These are phyloP conservation scores for Syncephalastrum contaminatum DNA, from an alignment of 371 early-diverging fungal species.

Conservation along the genomic window DNA sequence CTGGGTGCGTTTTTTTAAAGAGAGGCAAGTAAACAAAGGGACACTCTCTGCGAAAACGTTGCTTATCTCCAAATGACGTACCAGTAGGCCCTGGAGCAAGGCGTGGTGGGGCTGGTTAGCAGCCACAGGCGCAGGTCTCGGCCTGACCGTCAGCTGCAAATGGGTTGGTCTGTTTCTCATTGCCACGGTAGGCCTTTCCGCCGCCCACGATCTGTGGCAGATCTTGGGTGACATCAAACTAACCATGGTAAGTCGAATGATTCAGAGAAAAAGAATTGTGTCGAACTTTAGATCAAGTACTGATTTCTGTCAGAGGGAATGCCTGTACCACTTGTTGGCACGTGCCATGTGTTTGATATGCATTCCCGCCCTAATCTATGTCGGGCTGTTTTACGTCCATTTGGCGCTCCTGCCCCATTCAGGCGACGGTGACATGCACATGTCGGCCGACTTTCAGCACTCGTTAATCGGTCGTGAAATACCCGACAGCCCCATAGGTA, in stretches of 20 bases:
- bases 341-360: conserved; percentile 76
- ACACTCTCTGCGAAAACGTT: neutral
- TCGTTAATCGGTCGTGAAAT: conserved; percentile 75
- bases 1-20: conserved; percentile 77
- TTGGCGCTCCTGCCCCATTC: conserved; percentile 68
- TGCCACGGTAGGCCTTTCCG: conserved; percentile 81
- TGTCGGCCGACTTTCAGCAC: conserved; percentile 87
- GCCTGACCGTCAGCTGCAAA: conserved; percentile 71
- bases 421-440: conserved; percentile 93
- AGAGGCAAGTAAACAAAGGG: conserved; percentile 24
- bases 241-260: conserved; percentile 38
- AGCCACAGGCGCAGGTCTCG: conserved; percentile 70
- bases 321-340: conserved; percentile 61
- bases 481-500: conserved; percentile 41
- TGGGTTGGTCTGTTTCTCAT: conserved; percentile 93
- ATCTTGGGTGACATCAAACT: conserved; percentile 70
- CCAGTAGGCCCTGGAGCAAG: conserved; percentile 53
- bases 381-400: conserved; percentile 85
- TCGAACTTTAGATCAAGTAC: neutral
- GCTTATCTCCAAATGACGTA: neutral
- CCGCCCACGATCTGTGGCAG: conserved; percentile 84
- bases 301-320: conserved; percentile 38
- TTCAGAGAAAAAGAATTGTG: conserved; percentile 1
- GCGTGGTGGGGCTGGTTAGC: conserved; percentile 76
- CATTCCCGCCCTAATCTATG: conserved; percentile 82